phyloP scores from a whole-genome alignment of 2,329 filamentous ascomycete genomes.

The Clarireedia paspali region DNA sequence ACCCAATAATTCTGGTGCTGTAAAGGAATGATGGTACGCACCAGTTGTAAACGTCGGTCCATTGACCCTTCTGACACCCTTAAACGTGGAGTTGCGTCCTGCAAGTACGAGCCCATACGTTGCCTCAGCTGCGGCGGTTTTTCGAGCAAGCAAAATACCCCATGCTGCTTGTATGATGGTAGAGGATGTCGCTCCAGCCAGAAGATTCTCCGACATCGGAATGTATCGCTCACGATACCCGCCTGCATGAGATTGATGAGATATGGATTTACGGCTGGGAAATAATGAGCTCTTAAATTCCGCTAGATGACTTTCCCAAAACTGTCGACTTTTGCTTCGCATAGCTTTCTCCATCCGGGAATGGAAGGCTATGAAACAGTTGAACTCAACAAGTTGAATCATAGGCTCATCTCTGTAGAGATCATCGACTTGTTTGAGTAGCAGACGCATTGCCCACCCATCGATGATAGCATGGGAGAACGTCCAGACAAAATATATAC shows the following conservation, averaged over 20 bases:
- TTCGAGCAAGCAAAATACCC: conserved; percentile 33
- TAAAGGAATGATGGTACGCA: too few relatives aligned
- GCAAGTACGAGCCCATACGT: conserved; percentile 37
- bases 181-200: conserved; percentile 11
- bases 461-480: conserved; percentile 51
- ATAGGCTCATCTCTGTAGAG: not conserved
- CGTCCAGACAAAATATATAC: conserved; percentile 39
- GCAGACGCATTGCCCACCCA: conserved; percentile 38
- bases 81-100: conserved; percentile 33
- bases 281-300: conserved; percentile 40
- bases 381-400: not conserved
- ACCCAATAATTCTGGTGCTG: too few relatives aligned
- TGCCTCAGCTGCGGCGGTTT: conserved; percentile 33
- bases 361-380: not conserved
- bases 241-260: not conserved
- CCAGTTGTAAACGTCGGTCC: conserved; percentile 34
- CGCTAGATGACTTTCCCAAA: conserved; percentile 39
- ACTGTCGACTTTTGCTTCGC: conserved; percentile 27
- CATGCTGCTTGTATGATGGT: conserved; percentile 29
- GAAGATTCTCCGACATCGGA: not conserved
- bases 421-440: conserved; percentile 23
- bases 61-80: conserved; percentile 32
- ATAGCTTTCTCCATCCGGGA: not conserved
- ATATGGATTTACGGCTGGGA: conserved; percentile 24
- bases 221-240: not conserved